phyloP scores from a whole-genome alignment of 176 grass and related monocot genomes.

The Hordeum vulgare region DNA sequence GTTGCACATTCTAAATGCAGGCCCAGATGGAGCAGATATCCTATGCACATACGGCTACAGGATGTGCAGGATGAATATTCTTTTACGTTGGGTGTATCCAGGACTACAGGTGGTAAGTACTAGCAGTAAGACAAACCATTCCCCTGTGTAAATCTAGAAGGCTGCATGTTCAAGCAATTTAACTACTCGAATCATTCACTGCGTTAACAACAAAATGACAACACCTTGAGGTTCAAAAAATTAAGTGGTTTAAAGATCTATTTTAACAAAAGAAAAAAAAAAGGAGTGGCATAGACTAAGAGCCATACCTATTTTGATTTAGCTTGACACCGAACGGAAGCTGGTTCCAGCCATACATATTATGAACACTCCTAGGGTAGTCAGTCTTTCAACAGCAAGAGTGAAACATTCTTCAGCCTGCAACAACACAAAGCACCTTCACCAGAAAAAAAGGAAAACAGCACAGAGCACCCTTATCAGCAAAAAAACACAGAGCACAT shows the following conservation, averaged over 20 bases:
- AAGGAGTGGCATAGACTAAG: neutral
- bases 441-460: neutral
- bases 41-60: neutral
- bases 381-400: neutral
- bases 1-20: neutral
- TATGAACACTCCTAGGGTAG: neutral
- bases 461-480: neutral
- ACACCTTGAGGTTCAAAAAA: neutral
- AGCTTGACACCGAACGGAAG: neutral
- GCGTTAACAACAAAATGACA: neutral
- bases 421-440: neutral
- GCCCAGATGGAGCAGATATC: neutral
- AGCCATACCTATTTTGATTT: neutral
- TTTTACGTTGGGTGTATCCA: neutral
- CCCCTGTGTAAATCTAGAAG: neutral
- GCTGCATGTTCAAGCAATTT: neutral
- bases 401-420: neutral
- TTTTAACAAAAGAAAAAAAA: neutral
- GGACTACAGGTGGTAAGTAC: neutral
- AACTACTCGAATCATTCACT: neutral
- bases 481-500: neutral
- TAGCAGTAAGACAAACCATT: neutral
- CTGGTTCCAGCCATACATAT: slow-evolving; percentile 1
- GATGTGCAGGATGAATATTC: neutral
- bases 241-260: neutral